Base-by-base conservation (phyloP, 2,329 filamentous ascomycete species). In the Spiromastix sp. region DNA sequence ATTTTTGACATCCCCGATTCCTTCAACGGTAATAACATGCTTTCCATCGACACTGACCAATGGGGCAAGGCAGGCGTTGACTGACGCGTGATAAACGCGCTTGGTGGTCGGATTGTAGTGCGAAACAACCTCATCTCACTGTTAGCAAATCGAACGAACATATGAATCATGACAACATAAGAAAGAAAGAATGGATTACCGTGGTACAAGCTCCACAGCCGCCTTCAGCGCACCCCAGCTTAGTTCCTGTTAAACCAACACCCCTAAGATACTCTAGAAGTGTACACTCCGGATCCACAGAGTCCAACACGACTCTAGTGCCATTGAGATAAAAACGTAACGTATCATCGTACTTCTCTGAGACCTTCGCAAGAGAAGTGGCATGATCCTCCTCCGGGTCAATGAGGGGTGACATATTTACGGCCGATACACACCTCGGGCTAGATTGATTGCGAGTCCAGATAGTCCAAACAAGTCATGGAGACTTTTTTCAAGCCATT, bases 131-230 rank as follows among this genome's bases (percentile, higher is more conserved):
- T 73, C 48, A 10, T 19, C 7, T 22, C 3, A 32, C 27, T 13
- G 25, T 25, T 20, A 34, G 11, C 13, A 9, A 17, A n/a, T 4
- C 4, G 17, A 4, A n/a, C 29, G 15, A 34, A 21, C 21, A 34
- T 19, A 8, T 12, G 12, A 16, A 12, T 12, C 22, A 25, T 25
- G 5, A 25, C 10, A 25, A 25, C 5, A 16, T 13, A 15, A 20
- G 21, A 13, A 34, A 3, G 13, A 18, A 20, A 11, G 15, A 6
- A 26, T n/a, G n/a, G 28, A 7, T 3, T 64, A 72, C 87, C 30
- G 96, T 85, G 28, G 89, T 96, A 55, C 89, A 96, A 44, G 91
- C 91, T 50, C 91, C 91, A 54, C 91, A 98, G 2, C 91, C 91
- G 43, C 91, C 91, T 66, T 98, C 91, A 32, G 85, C 85, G 63